phyloP scores from a whole-genome alignment of 2,329 filamentous ascomycete species.

The Niveomyces coronatus region DNA sequence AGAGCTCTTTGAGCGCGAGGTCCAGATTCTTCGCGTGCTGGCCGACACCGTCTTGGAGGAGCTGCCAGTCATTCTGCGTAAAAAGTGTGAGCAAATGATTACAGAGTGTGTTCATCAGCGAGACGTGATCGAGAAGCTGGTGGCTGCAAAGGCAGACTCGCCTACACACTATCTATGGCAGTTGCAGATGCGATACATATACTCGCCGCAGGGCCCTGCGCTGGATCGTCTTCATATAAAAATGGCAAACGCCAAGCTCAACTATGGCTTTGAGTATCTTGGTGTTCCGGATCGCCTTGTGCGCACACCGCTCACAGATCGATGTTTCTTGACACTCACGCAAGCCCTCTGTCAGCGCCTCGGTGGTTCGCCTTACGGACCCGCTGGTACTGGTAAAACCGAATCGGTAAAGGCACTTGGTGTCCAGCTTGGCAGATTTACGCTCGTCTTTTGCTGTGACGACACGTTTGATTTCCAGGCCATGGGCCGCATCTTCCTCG shows the following conservation, averaged over 20 bases:
- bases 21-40: constrained; percentile 74
- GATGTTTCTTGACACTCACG: constrained; percentile 95
- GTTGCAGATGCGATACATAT: constrained; percentile 93
- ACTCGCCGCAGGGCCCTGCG: constrained; percentile 70
- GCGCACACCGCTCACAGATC: constrained; percentile 89
- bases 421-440: constrained; percentile 92
- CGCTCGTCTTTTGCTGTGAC: constrained; percentile 97
- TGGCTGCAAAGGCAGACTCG: constrained; percentile 61
- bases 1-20: constrained; percentile 67
- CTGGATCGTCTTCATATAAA: constrained; percentile 76
- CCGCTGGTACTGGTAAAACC: constrained; percentile 96
- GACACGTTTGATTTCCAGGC: constrained; percentile 99
- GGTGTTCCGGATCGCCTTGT: constrained; percentile 95
- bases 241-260: constrained; percentile 93
- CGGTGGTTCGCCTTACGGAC: constrained; percentile 93
- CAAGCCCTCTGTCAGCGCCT: constrained; percentile 91
- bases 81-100: constrained; percentile 97
- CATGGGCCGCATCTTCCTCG: constrained; percentile 98
- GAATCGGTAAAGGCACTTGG: constrained; percentile 98
- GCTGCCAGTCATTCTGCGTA: constrained; percentile 73
- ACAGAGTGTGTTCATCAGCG: constrained; percentile 98
- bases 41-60: constrained; percentile 86
- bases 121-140: constrained; percentile 81
- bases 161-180: constrained; percentile 86
- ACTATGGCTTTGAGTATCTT: constrained; percentile 96